Evolutionary conservation across 257 asterid genomes (phyloP), one percentile per base, ranked within the genome.

Genomic region (Solanum sejunctum): DNA sequence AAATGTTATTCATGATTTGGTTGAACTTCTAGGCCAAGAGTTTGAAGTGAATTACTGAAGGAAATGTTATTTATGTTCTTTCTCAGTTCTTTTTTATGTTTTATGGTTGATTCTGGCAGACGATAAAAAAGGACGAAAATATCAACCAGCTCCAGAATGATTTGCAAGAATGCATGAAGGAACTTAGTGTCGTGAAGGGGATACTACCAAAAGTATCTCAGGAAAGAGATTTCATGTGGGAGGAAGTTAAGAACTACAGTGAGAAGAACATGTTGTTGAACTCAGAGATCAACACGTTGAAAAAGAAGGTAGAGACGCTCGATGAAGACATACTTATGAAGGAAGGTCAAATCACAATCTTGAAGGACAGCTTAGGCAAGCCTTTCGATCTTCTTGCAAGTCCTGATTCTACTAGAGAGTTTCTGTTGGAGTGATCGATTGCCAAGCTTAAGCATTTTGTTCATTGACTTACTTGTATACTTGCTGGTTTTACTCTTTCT

Each of bases 161-260:
- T 41, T 86, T 95, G 88, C 99, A 95, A 89, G 95, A 93, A 21
- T 92, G 94, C 88, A 91, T 89, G 90, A 93, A 91, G 88, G 99
- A 95, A 83, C 63, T 93, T 60, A 88, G 92, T 45, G 86, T 93
- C 21, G 87, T 93, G 47, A 90, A 89, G 89, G 99, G 99, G 71
- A 91, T 91, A 85, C 86, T 95, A 82, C 97, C 98, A 8, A 92
- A 95, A 93, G 95, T 97, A 32, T 88, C 96, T 1, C 94, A 92
- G 88, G 99, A 97, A 86, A 93, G 99, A 90, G 99, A 97, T 85
- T 20, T 84, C 87, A 85, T 95, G 96, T 95, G 99, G 99, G 94
- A 93, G 85, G 95, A 95, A 88, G 95, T 97, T 39, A 94, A 92
- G 89, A 90, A 92, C 86, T 89, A 88, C 26, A 90, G 91, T 2